Evolutionary conservation across 345 rosid genomes (phyloP).

Genomic region (Eucalyptus cloeziana): DNA sequence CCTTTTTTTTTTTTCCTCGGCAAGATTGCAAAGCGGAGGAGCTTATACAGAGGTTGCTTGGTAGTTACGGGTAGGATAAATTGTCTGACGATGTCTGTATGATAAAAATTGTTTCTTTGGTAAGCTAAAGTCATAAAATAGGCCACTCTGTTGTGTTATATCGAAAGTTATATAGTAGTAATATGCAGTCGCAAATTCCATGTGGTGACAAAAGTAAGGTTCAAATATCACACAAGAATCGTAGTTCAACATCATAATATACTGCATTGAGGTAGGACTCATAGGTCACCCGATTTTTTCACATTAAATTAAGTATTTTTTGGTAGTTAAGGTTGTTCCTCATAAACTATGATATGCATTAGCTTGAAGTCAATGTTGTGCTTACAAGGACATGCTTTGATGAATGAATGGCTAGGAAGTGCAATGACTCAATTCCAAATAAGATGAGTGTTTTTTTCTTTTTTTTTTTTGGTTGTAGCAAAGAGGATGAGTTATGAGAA

Average conservation of each 20-base stretch:
- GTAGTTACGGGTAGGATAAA: background rate
- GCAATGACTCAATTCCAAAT: background rate
- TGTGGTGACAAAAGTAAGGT: background rate
- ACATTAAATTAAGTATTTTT: no score
- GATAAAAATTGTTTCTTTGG: background rate
- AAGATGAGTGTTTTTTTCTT: rapidly evolving
- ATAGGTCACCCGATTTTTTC: background rate
- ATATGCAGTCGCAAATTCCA: background rate
- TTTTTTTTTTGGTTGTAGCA: background rate
- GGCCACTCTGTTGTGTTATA: background rate
- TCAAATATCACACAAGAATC: background rate
- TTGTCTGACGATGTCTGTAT: background rate
- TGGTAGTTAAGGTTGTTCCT: background rate
- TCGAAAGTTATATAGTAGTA: background rate
- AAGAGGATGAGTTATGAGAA: background rate
- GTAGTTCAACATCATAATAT: background rate
- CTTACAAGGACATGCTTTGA: background rate
- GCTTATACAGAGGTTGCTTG: background rate
- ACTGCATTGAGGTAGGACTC: background rate
- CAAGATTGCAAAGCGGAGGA: background rate
- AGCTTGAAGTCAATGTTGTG: background rate
- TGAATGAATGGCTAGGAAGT: background rate
- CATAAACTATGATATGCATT: background rate
- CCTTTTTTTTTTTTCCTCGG: no score
- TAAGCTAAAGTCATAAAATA: background rate